Percentiles rank a stretch among this genome's conserved stretches.
Conservation (phyloP, 2,329 filamentous ascomycete species). For the Xylaria sp. region DNA sequence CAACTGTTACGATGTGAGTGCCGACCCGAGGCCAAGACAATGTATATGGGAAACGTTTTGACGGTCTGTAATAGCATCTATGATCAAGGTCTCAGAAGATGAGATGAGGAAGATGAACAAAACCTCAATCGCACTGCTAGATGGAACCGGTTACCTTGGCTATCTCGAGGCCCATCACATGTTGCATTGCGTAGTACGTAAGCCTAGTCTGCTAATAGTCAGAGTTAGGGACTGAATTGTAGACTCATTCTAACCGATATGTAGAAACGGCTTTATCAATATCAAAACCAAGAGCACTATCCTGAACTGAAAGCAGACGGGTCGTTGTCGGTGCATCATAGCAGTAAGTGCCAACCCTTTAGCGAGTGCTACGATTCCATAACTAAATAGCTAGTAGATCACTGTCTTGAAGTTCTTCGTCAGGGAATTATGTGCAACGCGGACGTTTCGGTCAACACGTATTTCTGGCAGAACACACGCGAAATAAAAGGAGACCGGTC, state of each 20-base stretch:
- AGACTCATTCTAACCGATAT: not conserved
- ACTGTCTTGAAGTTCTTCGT: constrained; percentile 3
- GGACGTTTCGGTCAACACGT: constrained; percentile 3
- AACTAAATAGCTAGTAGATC: not conserved
- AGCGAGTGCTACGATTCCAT: not conserved
- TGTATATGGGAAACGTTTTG: not conserved
- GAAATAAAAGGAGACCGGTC: not conserved
- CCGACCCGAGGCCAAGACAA: not conserved
- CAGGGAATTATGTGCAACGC: constrained; percentile 17
- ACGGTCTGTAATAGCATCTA: not conserved
- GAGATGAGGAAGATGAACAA: constrained; percentile 15
- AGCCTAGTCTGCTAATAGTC: not conserved
- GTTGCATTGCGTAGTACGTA: constrained; percentile 14
- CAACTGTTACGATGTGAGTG: constrained; percentile 5
- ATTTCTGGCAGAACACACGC: not conserved
- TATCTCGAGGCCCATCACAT: constrained; percentile 13
- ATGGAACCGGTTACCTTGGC: constrained; percentile 11
- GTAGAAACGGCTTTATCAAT: constrained; percentile 15
- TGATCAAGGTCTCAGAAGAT: not conserved
- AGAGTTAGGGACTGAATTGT: not conserved
- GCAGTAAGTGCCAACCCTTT: not conserved
- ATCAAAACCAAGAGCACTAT: not conserved
- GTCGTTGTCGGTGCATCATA: not conserved
- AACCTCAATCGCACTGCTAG: not conserved
- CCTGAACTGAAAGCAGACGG: not conserved